Percentiles rank a stretch among this genome's conserved stretches.
These are phyloP conservation scores for Botrytis squamosa DNA, from an alignment of 2,329 filamentous ascomycete species.

Conservation along the genomic window DNA sequence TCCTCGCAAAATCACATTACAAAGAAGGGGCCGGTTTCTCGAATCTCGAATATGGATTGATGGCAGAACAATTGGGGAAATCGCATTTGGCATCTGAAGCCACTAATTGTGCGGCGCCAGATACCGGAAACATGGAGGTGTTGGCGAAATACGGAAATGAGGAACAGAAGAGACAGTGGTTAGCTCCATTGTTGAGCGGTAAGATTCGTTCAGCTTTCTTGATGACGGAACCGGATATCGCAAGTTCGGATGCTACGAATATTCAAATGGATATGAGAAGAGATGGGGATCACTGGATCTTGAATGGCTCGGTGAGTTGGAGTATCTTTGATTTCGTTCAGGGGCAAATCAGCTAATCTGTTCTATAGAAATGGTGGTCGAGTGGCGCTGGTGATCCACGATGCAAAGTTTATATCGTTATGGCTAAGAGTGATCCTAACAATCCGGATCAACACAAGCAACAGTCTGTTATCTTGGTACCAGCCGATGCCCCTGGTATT, in stretches of 20 bases:
- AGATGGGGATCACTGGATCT: slow-evolving; percentile 84
- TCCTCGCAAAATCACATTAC: slow-evolving; percentile 92
- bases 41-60: slow-evolving; percentile 95
- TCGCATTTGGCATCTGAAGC: slow-evolving; percentile 81
- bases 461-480: slow-evolving; percentile 90
- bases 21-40: slow-evolving; percentile 91
- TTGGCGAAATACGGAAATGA: slow-evolving; percentile 87
- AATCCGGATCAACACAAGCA: slow-evolving; percentile 80
- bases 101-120: slow-evolving; percentile 85
- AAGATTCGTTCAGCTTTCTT: slow-evolving; percentile 86
- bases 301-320: slow-evolving; percentile 75
- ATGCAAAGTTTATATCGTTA: slow-evolving; percentile 92
- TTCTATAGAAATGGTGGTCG: slow-evolving; percentile 92
- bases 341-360: slow-evolving; percentile 26
- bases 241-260: slow-evolving; percentile 89
- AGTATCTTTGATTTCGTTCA: background rate
- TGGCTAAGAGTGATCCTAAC: slow-evolving; percentile 83
- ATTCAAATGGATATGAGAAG: slow-evolving; percentile 79
- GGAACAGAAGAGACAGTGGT: slow-evolving; percentile 80
- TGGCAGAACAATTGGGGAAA: slow-evolving; percentile 94
- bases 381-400: slow-evolving; percentile 90
- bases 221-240: slow-evolving; percentile 90
- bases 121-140: slow-evolving; percentile 96
- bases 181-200: slow-evolving; percentile 77
- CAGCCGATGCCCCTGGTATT: slow-evolving; percentile 76